Evolutionary conservation across 768 basidiomycete genomes (phyloP).

Genomic region (Hypholoma sublateritium): DNA sequence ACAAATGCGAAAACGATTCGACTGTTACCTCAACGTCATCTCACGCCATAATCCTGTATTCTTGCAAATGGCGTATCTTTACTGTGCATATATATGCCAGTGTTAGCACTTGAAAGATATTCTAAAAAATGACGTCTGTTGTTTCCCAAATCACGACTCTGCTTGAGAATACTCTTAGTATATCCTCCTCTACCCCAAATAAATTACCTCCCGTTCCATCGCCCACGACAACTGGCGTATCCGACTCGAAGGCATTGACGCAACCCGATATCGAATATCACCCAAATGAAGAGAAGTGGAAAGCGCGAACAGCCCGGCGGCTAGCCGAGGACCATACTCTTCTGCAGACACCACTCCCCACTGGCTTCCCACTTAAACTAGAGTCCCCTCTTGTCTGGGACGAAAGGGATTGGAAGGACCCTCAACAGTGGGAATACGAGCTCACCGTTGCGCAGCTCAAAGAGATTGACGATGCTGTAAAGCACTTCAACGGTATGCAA

Average conservation of each 20-base stretch:
- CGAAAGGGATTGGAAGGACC: slow-evolving; percentile 38
- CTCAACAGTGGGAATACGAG: slow-evolving; percentile 39
- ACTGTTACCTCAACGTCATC: no score
- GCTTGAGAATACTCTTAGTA: no score
- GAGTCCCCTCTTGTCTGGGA: slow-evolving; percentile 42
- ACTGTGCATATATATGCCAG: no score
- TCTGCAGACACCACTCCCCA: slow-evolving; percentile 27
- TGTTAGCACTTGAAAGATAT: no score
- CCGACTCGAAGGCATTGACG: neutral
- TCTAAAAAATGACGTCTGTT: no score
- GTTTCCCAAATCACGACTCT: no score
- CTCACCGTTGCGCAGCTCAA: slow-evolving; percentile 29
- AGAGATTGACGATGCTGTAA: slow-evolving; percentile 37
- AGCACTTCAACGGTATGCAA: slow-evolving; percentile 28
- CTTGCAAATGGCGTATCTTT: no score
- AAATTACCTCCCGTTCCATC: no score
- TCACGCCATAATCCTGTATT: no score
- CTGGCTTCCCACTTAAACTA: slow-evolving; percentile 35
- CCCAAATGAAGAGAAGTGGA: slow-evolving; percentile 36
- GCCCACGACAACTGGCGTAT: no score
- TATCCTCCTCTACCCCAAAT: no score
- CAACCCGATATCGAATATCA: slow-evolving; percentile 42
- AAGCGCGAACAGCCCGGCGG: slow-evolving; percentile 34
- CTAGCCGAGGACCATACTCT: slow-evolving; percentile 34
- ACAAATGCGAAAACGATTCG: no score